A percentile compares a stretch with the other conserved stretches of the same genome.
Conservation (phyloP, 2,329 filamentous ascomycete species). For the Cladosporium velox region DNA sequence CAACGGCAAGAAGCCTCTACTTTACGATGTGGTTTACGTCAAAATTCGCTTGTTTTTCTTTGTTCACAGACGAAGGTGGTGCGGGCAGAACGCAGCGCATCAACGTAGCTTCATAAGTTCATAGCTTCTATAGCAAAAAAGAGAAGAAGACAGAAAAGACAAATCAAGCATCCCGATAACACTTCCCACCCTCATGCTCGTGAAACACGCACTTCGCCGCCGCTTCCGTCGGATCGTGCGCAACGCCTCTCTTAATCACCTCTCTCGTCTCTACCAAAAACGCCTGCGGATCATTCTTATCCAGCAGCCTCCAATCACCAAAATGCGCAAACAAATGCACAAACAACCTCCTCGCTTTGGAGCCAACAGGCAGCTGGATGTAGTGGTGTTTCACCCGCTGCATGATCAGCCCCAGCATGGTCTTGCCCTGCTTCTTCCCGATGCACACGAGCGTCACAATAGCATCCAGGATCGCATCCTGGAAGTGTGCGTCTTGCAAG, state of each 20-base stretch:
- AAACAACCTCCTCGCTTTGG: background rate
- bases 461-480: constrained; percentile 25
- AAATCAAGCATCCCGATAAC: constrained; percentile 6
- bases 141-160: no score
- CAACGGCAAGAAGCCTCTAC: background rate
- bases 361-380: background rate
- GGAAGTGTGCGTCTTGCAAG: constrained; percentile 26
- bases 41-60: background rate
- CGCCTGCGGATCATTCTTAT: constrained; percentile 2
- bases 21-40: background rate
- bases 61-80: background rate
- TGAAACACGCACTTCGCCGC: constrained; percentile 6
- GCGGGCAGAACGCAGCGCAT: background rate
- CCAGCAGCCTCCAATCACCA: constrained; percentile 8
- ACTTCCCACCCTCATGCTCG: constrained; percentile 7
- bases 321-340: constrained; percentile 10
- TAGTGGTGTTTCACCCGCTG: constrained; percentile 1
- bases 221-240: background rate
- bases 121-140: background rate
- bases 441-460: background rate
- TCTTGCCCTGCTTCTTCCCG: background rate
- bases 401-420: background rate
- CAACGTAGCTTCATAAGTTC: background rate
- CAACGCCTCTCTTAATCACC: background rate
- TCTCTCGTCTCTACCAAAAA: constrained; percentile 2